phyloP scores from a whole-genome alignment of 148 eudicot genomes.

The Cornus suecica region DNA sequence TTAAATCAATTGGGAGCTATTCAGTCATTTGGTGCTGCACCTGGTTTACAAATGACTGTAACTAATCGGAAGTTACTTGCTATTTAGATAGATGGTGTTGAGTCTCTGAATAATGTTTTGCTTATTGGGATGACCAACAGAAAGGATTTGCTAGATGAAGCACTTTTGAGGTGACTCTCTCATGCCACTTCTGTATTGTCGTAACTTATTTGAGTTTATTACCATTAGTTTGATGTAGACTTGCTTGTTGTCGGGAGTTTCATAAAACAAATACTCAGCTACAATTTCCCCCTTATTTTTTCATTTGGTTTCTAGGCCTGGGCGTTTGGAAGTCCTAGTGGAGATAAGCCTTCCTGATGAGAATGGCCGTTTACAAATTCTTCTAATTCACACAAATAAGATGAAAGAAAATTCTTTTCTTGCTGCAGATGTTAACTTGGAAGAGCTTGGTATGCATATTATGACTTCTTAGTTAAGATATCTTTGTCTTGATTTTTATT shows the following conservation, averaged over 20 bases:
- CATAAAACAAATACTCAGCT: background rate
- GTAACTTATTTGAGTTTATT: background rate
- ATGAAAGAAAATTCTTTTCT: conserved; percentile 98
- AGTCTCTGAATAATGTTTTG: conserved; percentile 79
- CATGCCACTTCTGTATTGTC: background rate
- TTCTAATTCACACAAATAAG: conserved; percentile 92
- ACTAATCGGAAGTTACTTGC: conserved; percentile 19
- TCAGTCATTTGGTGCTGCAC: background rate
- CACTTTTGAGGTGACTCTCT: conserved; percentile 71
- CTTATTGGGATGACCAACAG: conserved; percentile 90
- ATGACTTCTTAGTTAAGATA: background rate
- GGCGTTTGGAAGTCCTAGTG: conserved; percentile 98
- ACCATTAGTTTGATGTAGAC: background rate
- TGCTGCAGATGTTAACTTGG: conserved; percentile 78
- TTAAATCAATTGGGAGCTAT: conserved; percentile 7
- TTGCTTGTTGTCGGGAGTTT: background rate
- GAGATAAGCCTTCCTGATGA: conserved; percentile 86
- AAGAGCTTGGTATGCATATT: conserved; percentile 67
- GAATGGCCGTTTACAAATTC: conserved; percentile 79
- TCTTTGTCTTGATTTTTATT: background rate
- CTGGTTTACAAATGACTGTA: background rate
- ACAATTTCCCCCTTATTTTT: background rate
- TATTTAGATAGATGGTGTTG: conserved; percentile 94
- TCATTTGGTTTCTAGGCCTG: conserved; percentile 61
- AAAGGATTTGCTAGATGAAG: conserved; percentile 93